phyloP scores from a whole-genome alignment of 1,284 basidiomycete species.

The Cryptococcus maquisensis region DNA sequence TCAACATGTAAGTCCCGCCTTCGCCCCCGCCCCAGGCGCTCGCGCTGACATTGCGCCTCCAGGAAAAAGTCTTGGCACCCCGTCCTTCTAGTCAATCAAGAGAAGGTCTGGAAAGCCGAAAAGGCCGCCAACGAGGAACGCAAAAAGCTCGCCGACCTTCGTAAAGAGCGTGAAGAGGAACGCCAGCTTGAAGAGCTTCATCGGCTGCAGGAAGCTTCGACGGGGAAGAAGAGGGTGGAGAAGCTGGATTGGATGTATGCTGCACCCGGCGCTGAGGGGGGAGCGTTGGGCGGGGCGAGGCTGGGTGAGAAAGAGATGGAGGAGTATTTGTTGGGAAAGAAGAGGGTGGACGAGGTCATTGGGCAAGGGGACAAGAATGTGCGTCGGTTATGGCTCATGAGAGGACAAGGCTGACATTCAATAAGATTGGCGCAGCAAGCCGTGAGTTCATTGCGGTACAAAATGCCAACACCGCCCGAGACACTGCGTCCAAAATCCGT shows the following conservation, averaged over 20 bases:
- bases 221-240: conserved; percentile 88
- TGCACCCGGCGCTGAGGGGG: conserved; percentile 78
- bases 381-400: conserved; percentile 23
- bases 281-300: conserved; percentile 57
- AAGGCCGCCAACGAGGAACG: conserved; percentile 96
- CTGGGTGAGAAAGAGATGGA: conserved; percentile 75
- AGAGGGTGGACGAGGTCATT: conserved; percentile 92
- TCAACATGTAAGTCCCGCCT: conserved; percentile 29
- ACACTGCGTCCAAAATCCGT: conserved; percentile 86
- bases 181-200: conserved; percentile 94
- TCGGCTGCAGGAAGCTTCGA: conserved; percentile 85
- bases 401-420: neutral
- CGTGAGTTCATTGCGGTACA: conserved; percentile 88
- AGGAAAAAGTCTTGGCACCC: conserved; percentile 99
- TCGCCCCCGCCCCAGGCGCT: neutral
- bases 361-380: conserved; percentile 81
- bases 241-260: conserved; percentile 99
- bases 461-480: conserved; percentile 84
- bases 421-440: conserved; percentile 71
- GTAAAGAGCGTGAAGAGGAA: conserved; percentile 96
- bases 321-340: conserved; percentile 97
- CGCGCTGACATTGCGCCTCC: neutral
- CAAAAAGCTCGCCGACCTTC: conserved; percentile 92
- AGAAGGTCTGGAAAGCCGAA: conserved; percentile 98
- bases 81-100: conserved; percentile 96